phyloP scores from a whole-genome alignment of 768 basidiomycete species.

The Wakefieldia striispora region DNA sequence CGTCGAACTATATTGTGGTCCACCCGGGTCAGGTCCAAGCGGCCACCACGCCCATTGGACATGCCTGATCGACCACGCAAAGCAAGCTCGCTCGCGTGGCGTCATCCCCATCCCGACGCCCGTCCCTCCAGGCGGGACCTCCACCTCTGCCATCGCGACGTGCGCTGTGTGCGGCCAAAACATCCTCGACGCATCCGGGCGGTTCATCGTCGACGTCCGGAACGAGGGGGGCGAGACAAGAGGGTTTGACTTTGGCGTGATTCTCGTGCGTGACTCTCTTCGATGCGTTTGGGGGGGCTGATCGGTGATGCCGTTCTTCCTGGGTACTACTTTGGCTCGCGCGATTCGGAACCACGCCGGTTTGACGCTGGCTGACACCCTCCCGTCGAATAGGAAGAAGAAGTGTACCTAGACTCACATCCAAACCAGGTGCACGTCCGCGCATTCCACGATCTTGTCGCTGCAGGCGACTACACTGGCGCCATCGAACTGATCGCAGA shows the following conservation, averaged over 20 bases:
- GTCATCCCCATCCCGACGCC: background rate
- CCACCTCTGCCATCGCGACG: background rate
- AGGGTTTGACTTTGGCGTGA: slow-evolving; percentile 27
- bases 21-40: slow-evolving; percentile 18
- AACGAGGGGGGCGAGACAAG: slow-evolving; percentile 27
- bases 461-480: slow-evolving; percentile 18
- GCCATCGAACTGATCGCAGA: slow-evolving; percentile 18
- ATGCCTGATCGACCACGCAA: slow-evolving; percentile 25
- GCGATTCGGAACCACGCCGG: too few relatives aligned
- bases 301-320: background rate
- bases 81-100: background rate
- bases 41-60: slow-evolving; percentile 28
- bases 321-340: too few relatives aligned
- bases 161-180: slow-evolving; percentile 20
- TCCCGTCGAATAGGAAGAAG: slow-evolving; percentile 19
- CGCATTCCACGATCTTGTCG: slow-evolving; percentile 27
- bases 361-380: too few relatives aligned
- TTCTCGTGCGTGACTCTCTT: slow-evolving; percentile 20
- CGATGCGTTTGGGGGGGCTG: background rate
- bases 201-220: slow-evolving; percentile 24
- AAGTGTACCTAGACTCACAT: slow-evolving; percentile 14
- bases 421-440: slow-evolving; percentile 17
- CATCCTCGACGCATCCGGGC: slow-evolving; percentile 12
- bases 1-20: slow-evolving; percentile 23
- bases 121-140: background rate